Conservation (phyloP, 1,284 basidiomycete species). For the Exobasidium rhododendri region DNA sequence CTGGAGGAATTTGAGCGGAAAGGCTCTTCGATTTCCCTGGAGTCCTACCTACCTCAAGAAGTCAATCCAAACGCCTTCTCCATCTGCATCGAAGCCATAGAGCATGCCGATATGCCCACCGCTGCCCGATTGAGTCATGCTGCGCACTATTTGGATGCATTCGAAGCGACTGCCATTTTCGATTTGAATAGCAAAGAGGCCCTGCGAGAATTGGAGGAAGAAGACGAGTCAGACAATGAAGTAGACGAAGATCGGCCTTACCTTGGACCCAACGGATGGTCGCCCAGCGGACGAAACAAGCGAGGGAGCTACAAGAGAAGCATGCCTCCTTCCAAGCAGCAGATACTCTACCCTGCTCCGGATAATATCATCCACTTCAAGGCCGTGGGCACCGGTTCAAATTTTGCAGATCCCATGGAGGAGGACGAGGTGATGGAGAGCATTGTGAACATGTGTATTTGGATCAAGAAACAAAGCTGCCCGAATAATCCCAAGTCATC, state of each 20-base stretch:
- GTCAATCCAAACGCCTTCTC: conserved; percentile 72
- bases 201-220: conserved; percentile 62
- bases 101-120: conserved; percentile 66
- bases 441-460: conserved; percentile 48
- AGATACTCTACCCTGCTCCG: conserved; percentile 14
- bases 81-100: conserved; percentile 81
- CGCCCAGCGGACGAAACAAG: conserved; percentile 16
- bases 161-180: conserved; percentile 61
- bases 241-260: neutral
- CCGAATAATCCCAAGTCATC: conserved; percentile 8
- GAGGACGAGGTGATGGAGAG: conserved; percentile 20
- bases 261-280: conserved; percentile 51
- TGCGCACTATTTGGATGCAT: conserved; percentile 62
- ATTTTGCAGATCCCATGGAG: neutral
- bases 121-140: conserved; percentile 62
- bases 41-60: conserved; percentile 7
- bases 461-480: conserved; percentile 51
- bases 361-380: conserved; percentile 43
- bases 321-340: conserved; percentile 6
- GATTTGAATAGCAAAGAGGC: conserved; percentile 64
- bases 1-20: conserved; percentile 17
- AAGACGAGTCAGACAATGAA: conserved; percentile 57
- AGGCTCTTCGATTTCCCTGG: conserved; percentile 25
- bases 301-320: neutral
- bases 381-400: conserved; percentile 12